These are phyloP conservation scores for Aureobasidium leucospermi DNA, from an alignment of 2,329 filamentous ascomycete species.

Conservation along the genomic window DNA sequence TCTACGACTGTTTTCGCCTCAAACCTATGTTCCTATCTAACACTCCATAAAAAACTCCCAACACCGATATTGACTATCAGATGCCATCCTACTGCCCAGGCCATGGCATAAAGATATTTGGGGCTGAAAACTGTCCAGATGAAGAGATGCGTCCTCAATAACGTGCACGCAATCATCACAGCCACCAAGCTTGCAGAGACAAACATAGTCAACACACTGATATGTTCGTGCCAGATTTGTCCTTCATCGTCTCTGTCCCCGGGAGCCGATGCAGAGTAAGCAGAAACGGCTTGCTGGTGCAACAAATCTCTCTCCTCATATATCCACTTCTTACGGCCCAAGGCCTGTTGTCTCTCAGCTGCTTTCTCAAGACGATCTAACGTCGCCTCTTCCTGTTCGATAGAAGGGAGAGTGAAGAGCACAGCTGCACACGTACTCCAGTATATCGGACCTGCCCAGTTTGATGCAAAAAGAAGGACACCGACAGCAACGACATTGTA, in stretches of 20 bases:
- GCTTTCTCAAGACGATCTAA: background rate
- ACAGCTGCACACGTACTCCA: constrained; percentile 65
- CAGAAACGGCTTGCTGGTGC: background rate
- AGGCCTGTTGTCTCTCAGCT: background rate
- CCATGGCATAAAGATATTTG: constrained; percentile 88
- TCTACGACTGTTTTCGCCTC: background rate
- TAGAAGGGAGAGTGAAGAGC: constrained; percentile 28
- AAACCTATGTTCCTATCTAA: background rate
- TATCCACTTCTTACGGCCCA: constrained; percentile 21
- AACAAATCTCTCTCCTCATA: constrained; percentile 21
- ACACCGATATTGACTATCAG: constrained; percentile 56
- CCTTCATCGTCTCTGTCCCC: background rate
- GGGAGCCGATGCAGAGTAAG: background rate
- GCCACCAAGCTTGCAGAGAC: constrained; percentile 56
- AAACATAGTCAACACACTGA: constrained; percentile 64
- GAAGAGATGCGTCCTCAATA: constrained; percentile 80
- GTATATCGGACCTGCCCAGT: constrained; percentile 88
- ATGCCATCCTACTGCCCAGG: constrained; percentile 82
- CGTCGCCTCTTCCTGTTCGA: constrained; percentile 2
- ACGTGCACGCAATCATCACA: constrained; percentile 84
- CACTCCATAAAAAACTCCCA: constrained; percentile 5
- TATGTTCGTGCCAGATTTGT: constrained; percentile 15
- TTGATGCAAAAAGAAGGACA: constrained; percentile 73
- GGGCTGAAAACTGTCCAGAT: constrained; percentile 99
- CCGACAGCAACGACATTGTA: constrained; percentile 81